Conservation (phyloP, 2,329 filamentous ascomycete genomes). For the Epichloe festucae region DNA sequence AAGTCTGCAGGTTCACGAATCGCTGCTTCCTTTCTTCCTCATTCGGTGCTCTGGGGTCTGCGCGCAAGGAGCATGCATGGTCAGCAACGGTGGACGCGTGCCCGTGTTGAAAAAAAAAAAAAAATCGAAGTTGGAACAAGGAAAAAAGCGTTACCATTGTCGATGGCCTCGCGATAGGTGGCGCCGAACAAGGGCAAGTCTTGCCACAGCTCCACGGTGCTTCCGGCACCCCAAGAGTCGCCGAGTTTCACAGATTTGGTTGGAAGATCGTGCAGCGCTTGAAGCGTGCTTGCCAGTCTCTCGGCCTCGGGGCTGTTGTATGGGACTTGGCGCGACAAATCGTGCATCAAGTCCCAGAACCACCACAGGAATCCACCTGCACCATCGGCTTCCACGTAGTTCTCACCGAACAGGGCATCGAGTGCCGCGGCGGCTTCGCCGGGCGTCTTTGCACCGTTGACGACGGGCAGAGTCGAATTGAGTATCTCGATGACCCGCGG, state of each 20-base stretch:
- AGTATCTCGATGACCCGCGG: slow-evolving; percentile 4
- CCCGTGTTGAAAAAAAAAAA: background rate
- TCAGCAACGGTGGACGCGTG: background rate
- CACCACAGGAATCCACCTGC: slow-evolving; percentile 10
- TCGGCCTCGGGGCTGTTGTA: slow-evolving; percentile 9
- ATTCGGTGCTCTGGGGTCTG: background rate
- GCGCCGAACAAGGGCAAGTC: slow-evolving; percentile 3
- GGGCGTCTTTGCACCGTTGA: background rate
- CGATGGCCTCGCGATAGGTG: slow-evolving; percentile 5
- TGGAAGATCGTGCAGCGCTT: slow-evolving; percentile 5
- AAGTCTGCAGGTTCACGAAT: slow-evolving; percentile 5
- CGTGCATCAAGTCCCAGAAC: slow-evolving; percentile 13
- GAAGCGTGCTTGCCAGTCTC: slow-evolving; percentile 3
- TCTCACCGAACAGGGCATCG: slow-evolving; percentile 1
- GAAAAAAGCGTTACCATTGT: background rate
- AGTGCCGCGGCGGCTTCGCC: slow-evolving; percentile 1
- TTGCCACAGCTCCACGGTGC: slow-evolving; percentile 3
- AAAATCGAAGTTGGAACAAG: too few relatives aligned
- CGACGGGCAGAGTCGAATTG: background rate
- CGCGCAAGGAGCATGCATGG: background rate
- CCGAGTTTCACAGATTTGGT: background rate
- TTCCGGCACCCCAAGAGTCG: background rate
- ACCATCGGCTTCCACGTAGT: background rate
- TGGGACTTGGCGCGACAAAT: slow-evolving; percentile 11
- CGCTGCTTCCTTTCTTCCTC: background rate